Base-by-base conservation (phyloP, 1,284 basidiomycete genomes). In the Sporisorium scitamineum region DNA sequence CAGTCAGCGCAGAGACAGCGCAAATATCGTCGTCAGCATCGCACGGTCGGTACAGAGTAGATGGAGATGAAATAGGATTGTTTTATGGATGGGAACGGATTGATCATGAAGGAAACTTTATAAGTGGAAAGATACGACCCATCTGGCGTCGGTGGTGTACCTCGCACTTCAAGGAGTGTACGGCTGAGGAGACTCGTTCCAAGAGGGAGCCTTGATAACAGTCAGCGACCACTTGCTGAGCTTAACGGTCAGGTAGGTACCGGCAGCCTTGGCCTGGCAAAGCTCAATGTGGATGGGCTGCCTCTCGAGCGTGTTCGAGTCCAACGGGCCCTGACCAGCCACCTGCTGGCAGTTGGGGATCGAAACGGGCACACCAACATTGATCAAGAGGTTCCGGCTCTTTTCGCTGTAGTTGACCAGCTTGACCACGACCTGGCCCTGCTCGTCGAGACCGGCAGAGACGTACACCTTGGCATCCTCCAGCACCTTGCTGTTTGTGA, bases 401-500 rank as follows among this genome's bases (percentile, higher is more conserved):
- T 73, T 58, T 31, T 61, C 61, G 45, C 61, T 71, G 63, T 73
- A 67, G 67, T 80, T 80, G 64, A 71, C 61, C 14, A 80, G 39
- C 69, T 78, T 80, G 65, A 78, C 48, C 9, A 80, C 61, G 2
- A 62, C 22, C 1, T 52, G 39, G 16, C 61, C 61, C 34, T 63
- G 27, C 29, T 58, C 65, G 34, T 66, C 62, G 4, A 57, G 6
- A n/a, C 74, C 74, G 11, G 74, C 74, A 10, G 65, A 69, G 26
- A 45, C 55, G 63, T 76, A 76, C 54, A 76, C 51, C 47, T 65
- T 52, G 54, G 54, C 52, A 2, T 45, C 47, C 41, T 76, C 62
- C 26, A 73, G 59, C 31, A 65, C 55, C 56, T 69, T 61, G 58
- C 39, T 57, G 64, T 65, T 71, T 22, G 37, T 59, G 22, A 79